Base-by-base conservation (phyloP, 2,329 filamentous ascomycete genomes). In the Tricladium varicosporioides region DNA sequence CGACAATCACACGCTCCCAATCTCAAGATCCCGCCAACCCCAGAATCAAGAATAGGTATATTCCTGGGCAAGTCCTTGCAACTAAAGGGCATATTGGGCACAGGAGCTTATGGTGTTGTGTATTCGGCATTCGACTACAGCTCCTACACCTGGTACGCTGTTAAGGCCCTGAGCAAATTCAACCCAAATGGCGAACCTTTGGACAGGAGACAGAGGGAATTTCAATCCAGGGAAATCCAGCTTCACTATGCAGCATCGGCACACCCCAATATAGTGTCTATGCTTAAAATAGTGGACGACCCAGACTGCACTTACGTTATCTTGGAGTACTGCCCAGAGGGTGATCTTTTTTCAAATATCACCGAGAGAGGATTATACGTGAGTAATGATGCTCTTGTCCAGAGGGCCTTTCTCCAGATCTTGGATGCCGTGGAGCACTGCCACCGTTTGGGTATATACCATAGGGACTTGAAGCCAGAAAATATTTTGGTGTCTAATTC, bases 401-500 rank as follows among this genome's bases (percentile, higher is more conserved):
- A 88, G 78, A 84, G 84, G 65, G 88, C 92, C 56, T 97, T 97
- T 74, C 84, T 97, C 62, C 94, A 99, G 75, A 91, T 99, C 69
- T 76, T 99, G 81, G 90, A 97, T 80, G 94, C 94, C 74, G 93
- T 97, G 63, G 89, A 94, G 72, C 91, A 92, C 76, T 97, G 94
- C 82, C 94, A 99, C 75, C 85, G 84, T 65, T 78, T 92, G 69
- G 92, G 92, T 69, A 96, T 99, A 72, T 99, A 96, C 80, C 94
- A 99, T 75, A 83, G 94, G 75, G 94, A 99, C 74, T 80, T 99
- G 61, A 99, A 99, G 81, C 94, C 94, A 58, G 94, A 99, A 79
- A 99, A 99, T 75, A 91, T 99, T 65, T 79, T 99, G 70, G 93
- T 99, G 56, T 89, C 89, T 67, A 88, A 96, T 77, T 80, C 87